Conservation (phyloP, 2,329 filamentous ascomycete species). For the Trichoderma sp. region DNA sequence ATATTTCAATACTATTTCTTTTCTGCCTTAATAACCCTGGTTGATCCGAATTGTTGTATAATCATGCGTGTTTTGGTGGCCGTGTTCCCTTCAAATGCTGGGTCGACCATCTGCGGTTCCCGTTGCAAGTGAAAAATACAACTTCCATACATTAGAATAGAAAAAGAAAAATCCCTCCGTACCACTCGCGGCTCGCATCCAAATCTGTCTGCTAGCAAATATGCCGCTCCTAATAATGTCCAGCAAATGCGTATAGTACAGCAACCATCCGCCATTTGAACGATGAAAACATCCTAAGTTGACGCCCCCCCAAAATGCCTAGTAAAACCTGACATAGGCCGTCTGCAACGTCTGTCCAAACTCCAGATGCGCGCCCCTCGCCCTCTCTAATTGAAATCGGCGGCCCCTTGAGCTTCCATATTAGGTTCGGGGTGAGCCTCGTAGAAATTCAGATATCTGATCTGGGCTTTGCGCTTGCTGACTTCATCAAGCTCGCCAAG, state of each 20-base stretch:
- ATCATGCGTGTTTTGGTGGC: neutral
- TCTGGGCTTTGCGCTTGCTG: conserved; percentile 50
- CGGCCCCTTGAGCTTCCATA: conserved; percentile 46
- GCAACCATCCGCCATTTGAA: conserved; percentile 1
- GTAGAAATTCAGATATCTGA: conserved; percentile 50
- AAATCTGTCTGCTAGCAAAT: conserved; percentile 9
- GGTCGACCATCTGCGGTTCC: neutral
- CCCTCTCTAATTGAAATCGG: conserved; percentile 47
- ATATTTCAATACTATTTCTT: neutral
- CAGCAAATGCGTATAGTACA: conserved; percentile 19
- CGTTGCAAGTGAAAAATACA: neutral
- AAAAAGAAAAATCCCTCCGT: conserved; percentile 3
- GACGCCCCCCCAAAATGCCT: conserved; percentile 16
- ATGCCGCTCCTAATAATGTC: conserved; percentile 13
- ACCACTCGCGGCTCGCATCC: conserved; percentile 13
- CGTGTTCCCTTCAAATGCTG: neutral
- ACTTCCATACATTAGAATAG: neutral
- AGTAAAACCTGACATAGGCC: neutral
- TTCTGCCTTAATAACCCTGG: neutral
- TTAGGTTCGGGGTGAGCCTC: conserved; percentile 49
- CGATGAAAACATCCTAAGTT: conserved; percentile 5
- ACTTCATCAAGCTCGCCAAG: conserved; percentile 49
- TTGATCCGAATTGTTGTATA: neutral
- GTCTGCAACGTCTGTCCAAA: neutral
- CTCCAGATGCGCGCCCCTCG: neutral